Evolutionary conservation across 352 stramenopile genomes (phyloP), one percentile per base, ranked within the genome.

Genomic region (Pythium biforme): DNA sequence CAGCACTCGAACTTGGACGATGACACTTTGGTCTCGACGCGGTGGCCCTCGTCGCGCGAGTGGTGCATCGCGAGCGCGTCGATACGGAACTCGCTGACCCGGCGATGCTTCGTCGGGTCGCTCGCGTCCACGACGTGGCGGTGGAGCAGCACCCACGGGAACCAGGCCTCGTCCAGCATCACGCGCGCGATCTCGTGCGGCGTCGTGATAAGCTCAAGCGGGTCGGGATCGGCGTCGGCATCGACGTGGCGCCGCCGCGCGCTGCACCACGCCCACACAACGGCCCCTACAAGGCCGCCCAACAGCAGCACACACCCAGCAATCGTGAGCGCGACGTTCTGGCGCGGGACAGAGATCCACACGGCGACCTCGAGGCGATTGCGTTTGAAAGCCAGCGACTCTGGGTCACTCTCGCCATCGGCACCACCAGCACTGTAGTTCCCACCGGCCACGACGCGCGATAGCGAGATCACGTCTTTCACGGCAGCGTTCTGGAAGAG

Each of bases 401-500:
- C n/a, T 7, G 26, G 15, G 25, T 17, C 26, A 11, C 31, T 11
- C 14, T 37, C 31, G 31, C 31, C 31, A n/a, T n/a, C n/a, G n/a
- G n/a, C n/a, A n/a, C n/a, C n/a, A n/a, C n/a, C n/a, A n/a, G n/a
- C n/a, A 37, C 31, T 37, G 31, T 11, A 15, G 31, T 37, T 37
- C 8, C 31, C 14, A 11, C 14, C 14, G 31, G 31, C 31, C 31
- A 11, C 31, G 31, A 11, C 31, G 31, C 3, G 11, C 34, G 27
- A 4, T 4, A 39, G 48, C 6, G n/a, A 25, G 7, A 55, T 26
- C 14, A 55, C 48, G 48, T 55, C 26, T 22, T n/a, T 14, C 8
- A 15, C 10, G 8, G 43, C 51, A 2, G 31, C 53, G 19, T 51
- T n/a, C 53, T 60, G 53, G 53, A 60, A 51, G 19, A 60, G 25